Evolutionary conservation across 2,329 filamentous ascomycete genomes (phyloP), one percentile per base, ranked within the genome.

Genomic region (Ophiostoma ulmi): DNA sequence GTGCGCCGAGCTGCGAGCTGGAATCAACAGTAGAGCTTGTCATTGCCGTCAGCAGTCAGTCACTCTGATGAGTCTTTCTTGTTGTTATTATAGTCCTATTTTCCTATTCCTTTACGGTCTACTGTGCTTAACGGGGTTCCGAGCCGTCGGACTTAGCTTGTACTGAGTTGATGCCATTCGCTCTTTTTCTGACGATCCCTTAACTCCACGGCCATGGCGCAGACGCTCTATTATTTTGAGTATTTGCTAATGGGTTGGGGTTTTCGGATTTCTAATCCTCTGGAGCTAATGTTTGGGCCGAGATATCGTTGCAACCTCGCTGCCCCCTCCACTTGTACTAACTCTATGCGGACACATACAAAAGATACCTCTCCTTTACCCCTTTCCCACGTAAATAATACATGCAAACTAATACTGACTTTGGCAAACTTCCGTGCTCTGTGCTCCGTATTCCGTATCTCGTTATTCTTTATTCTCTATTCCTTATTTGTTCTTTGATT

Each of bases 201-300:
- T 58, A 58, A 58, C 52, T 58, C 52, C 52, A 58, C 22, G 52
- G 52, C 5, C 7, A 58, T 58, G 52, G 52, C 5, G 1, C 8
- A 22, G n/a, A 58, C 20, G n/a, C 52, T 5, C 17, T 48, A 22
- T 11, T 22, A 26, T 6, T 22, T 22, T 22, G 48, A 11, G 1
- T 58, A 13, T 13, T 14, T 31, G n/a, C 3, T 31, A 11, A 13
- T 26, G 10, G 39, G n/a, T 22, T 22, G 11, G 48, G 31, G 26
- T 5, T 35, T 35, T 13, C 14, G 4, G 10, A 61, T 55, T 58
- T 22, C 17, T 13, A 26, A 55, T 26, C 11, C 7, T 63, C 58
- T 63, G 58, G 58, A 63, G 58, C 58, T 35, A 35, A 63, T 63
- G 58, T 63, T 63, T 63, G 26, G 58, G 26, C 58, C 58, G 58